A percentile compares a stretch with the other conserved stretches of the same genome.
phyloP scores from a whole-genome alignment of 148 eudicot species.

The Linanthus parryae region DNA sequence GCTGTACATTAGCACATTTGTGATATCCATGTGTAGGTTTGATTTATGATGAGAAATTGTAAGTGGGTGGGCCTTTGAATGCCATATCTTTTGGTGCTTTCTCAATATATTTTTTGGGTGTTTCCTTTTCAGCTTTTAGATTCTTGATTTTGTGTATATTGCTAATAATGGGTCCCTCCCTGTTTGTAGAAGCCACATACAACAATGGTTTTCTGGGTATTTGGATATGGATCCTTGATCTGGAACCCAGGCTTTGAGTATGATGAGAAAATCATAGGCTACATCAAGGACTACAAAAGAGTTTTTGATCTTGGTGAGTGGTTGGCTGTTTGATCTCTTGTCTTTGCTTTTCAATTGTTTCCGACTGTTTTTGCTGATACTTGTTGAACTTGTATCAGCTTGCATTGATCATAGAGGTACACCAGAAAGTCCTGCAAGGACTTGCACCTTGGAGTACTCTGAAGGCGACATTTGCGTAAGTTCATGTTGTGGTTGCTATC shows the following conservation, averaged over 20 bases:
- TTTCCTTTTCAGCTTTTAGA: no score
- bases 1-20: no score
- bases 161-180: no score
- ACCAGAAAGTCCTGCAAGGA: slow-evolving; percentile 90
- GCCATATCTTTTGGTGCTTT: no score
- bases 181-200: slow-evolving; percentile 1
- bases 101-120: no score
- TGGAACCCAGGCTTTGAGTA: slow-evolving; percentile 96
- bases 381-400: slow-evolving; percentile 34
- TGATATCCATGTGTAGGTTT: no score
- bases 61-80: no score
- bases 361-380: neutral
- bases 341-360: neutral
- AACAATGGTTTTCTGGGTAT: slow-evolving; percentile 92
- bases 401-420: slow-evolving; percentile 98
- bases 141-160: no score
- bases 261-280: slow-evolving; percentile 87
- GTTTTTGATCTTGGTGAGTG: slow-evolving; percentile 88
- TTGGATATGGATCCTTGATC: slow-evolving; percentile 93
- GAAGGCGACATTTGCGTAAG: slow-evolving; percentile 88
- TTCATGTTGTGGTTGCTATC: no score
- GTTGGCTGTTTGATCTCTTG: neutral
- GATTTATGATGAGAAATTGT: no score
- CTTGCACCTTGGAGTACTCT: slow-evolving; percentile 76
- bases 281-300: slow-evolving; percentile 73